Conservation (phyloP, 2,329 filamentous ascomycete genomes). For the Alternaria alternata region DNA sequence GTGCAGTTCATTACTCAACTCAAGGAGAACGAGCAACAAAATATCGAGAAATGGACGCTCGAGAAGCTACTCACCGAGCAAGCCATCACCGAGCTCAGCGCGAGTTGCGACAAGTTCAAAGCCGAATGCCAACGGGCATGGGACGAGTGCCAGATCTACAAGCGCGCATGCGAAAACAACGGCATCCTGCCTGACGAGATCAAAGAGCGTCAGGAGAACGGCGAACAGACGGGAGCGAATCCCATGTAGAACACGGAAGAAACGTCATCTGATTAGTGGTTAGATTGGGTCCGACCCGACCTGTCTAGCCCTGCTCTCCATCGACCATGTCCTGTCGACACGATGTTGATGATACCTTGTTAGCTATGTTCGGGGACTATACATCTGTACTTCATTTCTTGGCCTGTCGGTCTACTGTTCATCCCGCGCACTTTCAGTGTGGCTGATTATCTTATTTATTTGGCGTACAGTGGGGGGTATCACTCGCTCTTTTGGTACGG, state of each 20-base stretch:
- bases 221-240: conserved; percentile 48
- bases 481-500: conserved; percentile 31
- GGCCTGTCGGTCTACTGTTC: not conserved
- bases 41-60: conserved; percentile 92
- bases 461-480: conserved; percentile 32
- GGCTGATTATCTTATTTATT: conserved; percentile 13
- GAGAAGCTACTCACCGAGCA: conserved; percentile 91
- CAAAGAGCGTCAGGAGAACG: conserved; percentile 51
- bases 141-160: conserved; percentile 81
- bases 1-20: conserved; percentile 94
- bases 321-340: conserved; percentile 5
- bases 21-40: conserved; percentile 91
- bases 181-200: conserved; percentile 52
- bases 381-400: conserved; percentile 14
- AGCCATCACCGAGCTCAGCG: conserved; percentile 85
- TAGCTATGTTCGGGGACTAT: conserved; percentile 12
- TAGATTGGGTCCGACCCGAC: not conserved
- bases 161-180: conserved; percentile 58
- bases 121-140: conserved; percentile 79
- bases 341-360: conserved; percentile 14
- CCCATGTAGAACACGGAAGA: conserved; percentile 18
- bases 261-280: not conserved
- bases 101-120: conserved; percentile 87
- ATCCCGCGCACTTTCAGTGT: conserved; percentile 11
- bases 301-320: not conserved